Percentiles rank a stretch among this genome's conserved stretches.
Evolutionary conservation across 371 early-diverging fungal genomes (phyloP).

Genomic region (Lichtheimia ornata): DNA sequence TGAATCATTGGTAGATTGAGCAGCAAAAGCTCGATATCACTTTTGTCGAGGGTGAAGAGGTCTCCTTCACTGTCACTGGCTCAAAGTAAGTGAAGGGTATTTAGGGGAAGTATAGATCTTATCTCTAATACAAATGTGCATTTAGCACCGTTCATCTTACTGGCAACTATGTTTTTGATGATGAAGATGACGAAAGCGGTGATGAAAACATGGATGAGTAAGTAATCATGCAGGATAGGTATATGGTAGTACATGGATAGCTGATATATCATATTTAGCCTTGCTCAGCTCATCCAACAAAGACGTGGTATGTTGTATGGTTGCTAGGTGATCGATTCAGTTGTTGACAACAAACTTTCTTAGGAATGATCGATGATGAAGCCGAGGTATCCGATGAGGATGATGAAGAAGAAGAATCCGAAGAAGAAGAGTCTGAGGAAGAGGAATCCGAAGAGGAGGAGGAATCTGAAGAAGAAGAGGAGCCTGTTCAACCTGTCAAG

Average conservation of each 20-base stretch:
- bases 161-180: constrained; percentile 26
- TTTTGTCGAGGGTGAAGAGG: constrained; percentile 78
- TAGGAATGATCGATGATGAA: constrained; percentile 15
- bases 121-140: too few relatives aligned
- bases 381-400: constrained; percentile 10
- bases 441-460: constrained; percentile 19
- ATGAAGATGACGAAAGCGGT: constrained; percentile 11
- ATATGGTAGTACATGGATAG: background rate
- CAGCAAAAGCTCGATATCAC: constrained; percentile 74
- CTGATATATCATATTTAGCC: background rate
- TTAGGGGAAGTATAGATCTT: background rate
- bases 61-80: constrained; percentile 71
- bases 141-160: constrained; percentile 26
- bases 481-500: constrained; percentile 11
- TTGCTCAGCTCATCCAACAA: constrained; percentile 1
- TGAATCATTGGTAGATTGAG: constrained; percentile 14
- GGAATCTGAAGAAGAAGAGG: constrained; percentile 15
- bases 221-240: background rate
- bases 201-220: constrained; percentile 3
- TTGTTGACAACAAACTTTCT: background rate
- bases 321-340: background rate
- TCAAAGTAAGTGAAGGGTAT: constrained; percentile 37
- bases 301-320: background rate
- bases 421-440: constrained; percentile 15
- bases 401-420: constrained; percentile 12